A percentile compares a stretch with the other conserved stretches of the same genome.
Evolutionary conservation across 257 asterid species (phyloP).

Genomic region (Nicotiana paniculata): DNA sequence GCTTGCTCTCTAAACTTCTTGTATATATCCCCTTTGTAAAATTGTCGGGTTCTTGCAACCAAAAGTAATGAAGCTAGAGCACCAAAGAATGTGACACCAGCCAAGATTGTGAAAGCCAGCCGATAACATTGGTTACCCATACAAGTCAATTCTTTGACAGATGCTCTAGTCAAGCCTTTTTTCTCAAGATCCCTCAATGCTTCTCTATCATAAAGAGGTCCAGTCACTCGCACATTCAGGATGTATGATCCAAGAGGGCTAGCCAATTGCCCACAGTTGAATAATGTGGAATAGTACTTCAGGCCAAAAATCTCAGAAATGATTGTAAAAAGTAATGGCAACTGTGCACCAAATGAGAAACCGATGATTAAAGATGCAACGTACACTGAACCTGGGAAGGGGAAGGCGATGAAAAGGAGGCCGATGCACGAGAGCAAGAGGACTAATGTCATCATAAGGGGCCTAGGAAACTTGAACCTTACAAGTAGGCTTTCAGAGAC

Average conservation of each 20-base stretch:
- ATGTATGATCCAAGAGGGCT: conserved; percentile 32
- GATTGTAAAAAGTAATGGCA: conserved; percentile 26
- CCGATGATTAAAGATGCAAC: conserved; percentile 24
- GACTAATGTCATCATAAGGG: conserved; percentile 29
- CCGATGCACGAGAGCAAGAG: conserved; percentile 21
- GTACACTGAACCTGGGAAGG: conserved; percentile 24
- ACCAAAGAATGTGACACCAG: conserved; percentile 4
- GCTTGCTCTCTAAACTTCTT: conserved; percentile 1
- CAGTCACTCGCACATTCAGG: conserved; percentile 3
- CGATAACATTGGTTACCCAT: conserved; percentile 5
- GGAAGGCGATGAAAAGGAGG: conserved; percentile 22
- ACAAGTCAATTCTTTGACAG: conserved; percentile 3
- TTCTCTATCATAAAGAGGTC: conserved; percentile 9
- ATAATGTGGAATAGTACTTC: conserved; percentile 31
- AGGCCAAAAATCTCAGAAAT: conserved; percentile 31
- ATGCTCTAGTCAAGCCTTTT: not conserved
- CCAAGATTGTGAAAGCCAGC: not conserved
- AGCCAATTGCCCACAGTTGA: conserved; percentile 32
- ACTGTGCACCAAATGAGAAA: conserved; percentile 23
- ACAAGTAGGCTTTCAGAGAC: conserved; percentile 18
- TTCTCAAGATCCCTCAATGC: conserved; percentile 1
- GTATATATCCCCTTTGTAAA: conserved; percentile 4
- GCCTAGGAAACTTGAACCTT: conserved; percentile 24
- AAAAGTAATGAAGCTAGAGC: conserved; percentile 6
- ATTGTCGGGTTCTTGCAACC: conserved; percentile 3